Base-by-base conservation (phyloP, 495 filamentous ascomycete genomes). In the Poronia punctata region DNA sequence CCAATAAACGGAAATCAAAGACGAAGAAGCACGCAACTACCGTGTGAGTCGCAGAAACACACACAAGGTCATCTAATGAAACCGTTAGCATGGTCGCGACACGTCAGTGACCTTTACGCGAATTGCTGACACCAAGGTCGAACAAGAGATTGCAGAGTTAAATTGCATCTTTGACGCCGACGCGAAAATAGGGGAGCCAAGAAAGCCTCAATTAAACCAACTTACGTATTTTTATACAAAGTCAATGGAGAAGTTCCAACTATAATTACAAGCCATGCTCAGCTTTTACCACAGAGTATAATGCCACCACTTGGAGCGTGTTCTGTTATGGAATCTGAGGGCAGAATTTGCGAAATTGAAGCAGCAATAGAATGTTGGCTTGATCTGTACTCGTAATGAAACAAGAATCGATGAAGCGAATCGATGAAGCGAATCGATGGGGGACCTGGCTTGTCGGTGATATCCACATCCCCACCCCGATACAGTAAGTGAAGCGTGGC, bases 1-100 rank as follows among this genome's bases (percentile, higher is more conserved):
- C 49, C 40, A 56, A 55, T 56, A 52, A 48, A 46, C 32, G 25
- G 27, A 32, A 45, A 56, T 40, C 48, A 54, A 52, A 59, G 53
- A 40, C 40, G 41, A 46, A 32, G 35, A 34, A 39, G 40, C 32
- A 49, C 43, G 40, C 42, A 49, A 30, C 18, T 17, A 15, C 18
- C 20, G 25, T 23, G 16, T 16, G 27, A 34, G 36, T 36, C 10
- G 41, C 25, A 29, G 18, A 4, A 23, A 28, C 27, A 28, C 33
- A 45, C 18, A 31, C 32, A n/a, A n/a, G 11, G 34, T 15, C 25
- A 32, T 27, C 35, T 33, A 22, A n/a, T 27, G 7, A 5, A 25
- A n/a, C n/a, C n/a, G n/a, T n/a, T n/a, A n/a, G n/a, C n/a, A n/a
- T n/a, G n/a, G n/a, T n/a, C n/a, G n/a, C n/a, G n/a, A n/a, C n/a